Evolutionary conservation across 2,329 filamentous ascomycete genomes (phyloP), one percentile per base, ranked within the genome.

Genomic region (Cadophora sp.): DNA sequence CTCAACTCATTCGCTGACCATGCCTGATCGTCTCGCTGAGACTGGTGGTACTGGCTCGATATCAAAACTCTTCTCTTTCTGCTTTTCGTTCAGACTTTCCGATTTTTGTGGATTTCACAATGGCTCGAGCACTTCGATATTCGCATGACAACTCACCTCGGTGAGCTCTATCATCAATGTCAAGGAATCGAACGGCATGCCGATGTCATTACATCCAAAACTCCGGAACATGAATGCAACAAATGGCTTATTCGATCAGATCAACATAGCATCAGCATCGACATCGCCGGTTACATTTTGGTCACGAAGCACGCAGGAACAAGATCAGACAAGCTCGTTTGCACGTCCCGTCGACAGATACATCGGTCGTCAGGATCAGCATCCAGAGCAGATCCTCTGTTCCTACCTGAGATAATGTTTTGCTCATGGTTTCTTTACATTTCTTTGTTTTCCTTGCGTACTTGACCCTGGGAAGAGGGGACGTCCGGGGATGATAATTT

Each of bases 131-230:
- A 73, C 74, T 76, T 74, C 65, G 69, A 74, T 68, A 73, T 75
- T 65, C 68, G 67, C 70, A 71, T 77, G 73, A 73, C 72, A 69
- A 72, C 74, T 75, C 71, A 69, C 69, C 55, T 65, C 68, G 48
- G 74, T 72, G 71, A 71, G 72, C 62, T 67, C 66, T 58, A 69
- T 73, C 70, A 67, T 67, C 72, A 62, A 69, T 65, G 67, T 73
- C 69, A 62, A 73, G 75, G 68, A 67, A 74, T 77, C 77, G 77
- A 78, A 78, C 76, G 77, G 76, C 76, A 76, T 67, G 76, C 70
- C 76, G 76, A 77, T 77, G 75, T 72, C 72, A 76, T 72, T 46
- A 74, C 71, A 75, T 75, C 69, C 67, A 72, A 64, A 29, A 61
- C 59, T 69, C 73, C 72, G 70, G 68, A 74, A 65, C 68, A 72